Percentiles rank a stretch among this genome's conserved stretches.
Conservation (phyloP, 108 stramenopile genomes). For the Cyclotella baltica region DNA sequence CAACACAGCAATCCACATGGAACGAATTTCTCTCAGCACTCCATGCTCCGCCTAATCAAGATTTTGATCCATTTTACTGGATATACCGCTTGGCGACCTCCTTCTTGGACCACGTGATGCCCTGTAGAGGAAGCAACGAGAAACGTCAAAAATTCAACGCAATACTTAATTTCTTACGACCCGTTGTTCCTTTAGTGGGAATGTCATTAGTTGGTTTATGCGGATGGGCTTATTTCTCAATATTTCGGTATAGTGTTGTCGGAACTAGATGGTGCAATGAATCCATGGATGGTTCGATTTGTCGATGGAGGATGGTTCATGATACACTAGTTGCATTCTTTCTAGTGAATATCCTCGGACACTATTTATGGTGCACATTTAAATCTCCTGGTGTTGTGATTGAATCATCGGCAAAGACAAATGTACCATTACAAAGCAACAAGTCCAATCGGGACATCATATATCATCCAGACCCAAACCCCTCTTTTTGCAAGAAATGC, state of each 20-base stretch:
- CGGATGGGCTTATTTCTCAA: slow-evolving; percentile 38
- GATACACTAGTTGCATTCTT: slow-evolving; percentile 60
- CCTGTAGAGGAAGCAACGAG: slow-evolving; percentile 33
- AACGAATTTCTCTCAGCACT: slow-evolving; percentile 65
- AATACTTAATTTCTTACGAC: slow-evolving; percentile 25
- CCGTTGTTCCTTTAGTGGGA: slow-evolving; percentile 25
- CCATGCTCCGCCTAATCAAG: slow-evolving; percentile 52
- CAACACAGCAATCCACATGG: slow-evolving; percentile 50
- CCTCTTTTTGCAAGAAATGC: slow-evolving; percentile 72
- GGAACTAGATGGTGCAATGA: slow-evolving; percentile 28
- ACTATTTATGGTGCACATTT: slow-evolving; percentile 61
- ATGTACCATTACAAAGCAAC: neutral
- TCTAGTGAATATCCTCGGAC: slow-evolving; percentile 64
- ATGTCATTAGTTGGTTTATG: slow-evolving; percentile 51
- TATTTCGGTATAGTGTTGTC: slow-evolving; percentile 39
- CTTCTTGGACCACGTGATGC: slow-evolving; percentile 13
- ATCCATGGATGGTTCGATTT: neutral
- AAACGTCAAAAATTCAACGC: slow-evolving; percentile 45
- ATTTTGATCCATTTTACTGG: slow-evolving; percentile 78
- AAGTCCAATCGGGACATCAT: slow-evolving; percentile 2
- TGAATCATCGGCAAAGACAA: neutral
- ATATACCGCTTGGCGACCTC: slow-evolving; percentile 50
- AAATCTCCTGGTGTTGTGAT: slow-evolving; percentile 73
- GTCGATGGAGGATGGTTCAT: slow-evolving; percentile 49
- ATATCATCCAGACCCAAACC: slow-evolving; percentile 49